Conservation (phyloP, 345 rosid species). For the Lagerstroemia speciosa region DNA sequence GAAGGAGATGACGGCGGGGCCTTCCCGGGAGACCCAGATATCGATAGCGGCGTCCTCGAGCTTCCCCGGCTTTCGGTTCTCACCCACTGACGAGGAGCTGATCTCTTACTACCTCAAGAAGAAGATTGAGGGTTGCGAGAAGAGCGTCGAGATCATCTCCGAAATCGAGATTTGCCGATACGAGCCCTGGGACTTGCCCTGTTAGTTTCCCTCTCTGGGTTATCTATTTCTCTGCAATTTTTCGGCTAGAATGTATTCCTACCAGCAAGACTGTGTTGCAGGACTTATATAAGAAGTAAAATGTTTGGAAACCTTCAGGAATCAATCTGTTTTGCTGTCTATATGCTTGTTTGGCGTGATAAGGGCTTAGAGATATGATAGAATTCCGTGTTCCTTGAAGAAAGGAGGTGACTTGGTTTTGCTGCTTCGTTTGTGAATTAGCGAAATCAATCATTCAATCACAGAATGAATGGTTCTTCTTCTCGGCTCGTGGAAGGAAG, state of each 20-base stretch:
- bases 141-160: slow-evolving; percentile 57
- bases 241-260: not conserved
- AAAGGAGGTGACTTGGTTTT: no score
- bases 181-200: slow-evolving; percentile 96
- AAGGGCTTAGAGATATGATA: no score
- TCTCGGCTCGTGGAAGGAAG: slow-evolving; percentile 76
- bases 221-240: not conserved
- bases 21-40: slow-evolving; percentile 55
- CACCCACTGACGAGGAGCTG: slow-evolving; percentile 76
- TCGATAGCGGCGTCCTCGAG: slow-evolving; percentile 48
- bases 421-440: slow-evolving; percentile 19
- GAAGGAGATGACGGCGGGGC: not conserved
- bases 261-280: not conserved
- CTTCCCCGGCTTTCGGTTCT: slow-evolving; percentile 82
- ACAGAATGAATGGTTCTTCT: slow-evolving; percentile 87
- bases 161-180: slow-evolving; percentile 62
- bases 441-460: slow-evolving; percentile 55
- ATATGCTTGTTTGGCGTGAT: not conserved
- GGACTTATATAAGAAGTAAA: not conserved
- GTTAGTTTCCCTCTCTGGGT: slow-evolving; percentile 17
- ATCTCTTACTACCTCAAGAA: slow-evolving; percentile 64
- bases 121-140: slow-evolving; percentile 64
- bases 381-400: no score
- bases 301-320: not conserved
- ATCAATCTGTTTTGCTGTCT: not conserved